These are phyloP conservation scores for Salix purpurea DNA, from an alignment of 345 rosid species.

Conservation along the genomic window DNA sequence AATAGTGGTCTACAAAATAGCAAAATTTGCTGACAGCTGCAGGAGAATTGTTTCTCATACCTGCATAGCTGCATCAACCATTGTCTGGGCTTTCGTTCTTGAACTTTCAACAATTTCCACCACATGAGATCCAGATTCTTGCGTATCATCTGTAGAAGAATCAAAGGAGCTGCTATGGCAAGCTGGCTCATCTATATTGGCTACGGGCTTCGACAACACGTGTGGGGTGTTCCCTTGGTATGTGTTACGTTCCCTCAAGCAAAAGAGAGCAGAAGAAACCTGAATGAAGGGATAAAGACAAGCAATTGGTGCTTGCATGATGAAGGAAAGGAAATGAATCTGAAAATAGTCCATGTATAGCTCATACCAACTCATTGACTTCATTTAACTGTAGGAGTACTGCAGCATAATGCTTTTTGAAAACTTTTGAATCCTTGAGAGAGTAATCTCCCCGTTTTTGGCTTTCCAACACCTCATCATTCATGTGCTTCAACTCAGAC, in stretches of 20 bases:
- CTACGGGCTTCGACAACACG: constrained; percentile 24
- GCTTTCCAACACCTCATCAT: constrained; percentile 57
- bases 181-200: constrained; percentile 39
- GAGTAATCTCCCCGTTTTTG: constrained; percentile 51
- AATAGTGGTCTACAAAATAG: neutral
- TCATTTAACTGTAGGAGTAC: constrained; percentile 63
- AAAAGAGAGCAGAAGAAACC: constrained; percentile 70
- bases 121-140: constrained; percentile 53
- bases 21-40: neutral
- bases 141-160: constrained; percentile 38
- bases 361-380: constrained; percentile 50
- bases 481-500: constrained; percentile 65
- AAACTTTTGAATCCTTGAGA: constrained; percentile 58
- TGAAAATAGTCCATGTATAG: neutral
- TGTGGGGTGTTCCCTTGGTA: constrained; percentile 51
- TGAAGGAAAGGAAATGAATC: constrained; percentile 18
- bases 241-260: constrained; percentile 73
- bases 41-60: constrained; percentile 25
- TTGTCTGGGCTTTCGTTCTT: constrained; percentile 53
- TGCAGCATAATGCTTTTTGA: constrained; percentile 79
- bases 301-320: neutral
- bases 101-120: constrained; percentile 72
- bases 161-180: constrained; percentile 35
- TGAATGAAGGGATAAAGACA: constrained; percentile 17
- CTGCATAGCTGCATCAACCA: constrained; percentile 70